These are phyloP conservation scores for Phyllosticta citribraziliensis DNA, from an alignment of 2,329 filamentous ascomycete genomes.

Conservation along the genomic window DNA sequence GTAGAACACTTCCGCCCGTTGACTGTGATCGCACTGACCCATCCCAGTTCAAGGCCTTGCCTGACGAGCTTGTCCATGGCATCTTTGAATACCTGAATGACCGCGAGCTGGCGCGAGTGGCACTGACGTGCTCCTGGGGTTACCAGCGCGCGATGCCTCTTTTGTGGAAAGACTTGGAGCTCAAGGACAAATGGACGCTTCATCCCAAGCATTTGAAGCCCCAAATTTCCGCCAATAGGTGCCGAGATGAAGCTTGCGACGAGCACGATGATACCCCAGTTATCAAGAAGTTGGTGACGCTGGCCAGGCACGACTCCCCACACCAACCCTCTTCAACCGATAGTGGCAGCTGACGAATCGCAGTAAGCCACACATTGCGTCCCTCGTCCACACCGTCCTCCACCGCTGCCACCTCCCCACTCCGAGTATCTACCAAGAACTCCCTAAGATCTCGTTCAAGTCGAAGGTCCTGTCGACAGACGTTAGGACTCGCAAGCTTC, in stretches of 20 bases:
- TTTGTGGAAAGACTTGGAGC: constrained; percentile 33
- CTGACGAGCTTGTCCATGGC: constrained; percentile 33
- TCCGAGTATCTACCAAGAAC: constrained; percentile 35
- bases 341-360: constrained; percentile 10
- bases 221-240: constrained; percentile 4
- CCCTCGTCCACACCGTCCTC: constrained; percentile 33
- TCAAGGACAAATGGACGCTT: constrained; percentile 29
- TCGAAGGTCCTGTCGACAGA: constrained; percentile 31
- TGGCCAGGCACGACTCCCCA: constrained; percentile 25
- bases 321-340: not conserved
- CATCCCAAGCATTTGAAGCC: constrained; percentile 15
- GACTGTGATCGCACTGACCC: not conserved
- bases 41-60: constrained; percentile 17
- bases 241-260: constrained; percentile 12
- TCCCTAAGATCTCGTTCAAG: constrained; percentile 32
- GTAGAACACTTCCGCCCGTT: not conserved
- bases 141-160: constrained; percentile 27
- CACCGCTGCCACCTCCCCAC: constrained; percentile 38
- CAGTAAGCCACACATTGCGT: constrained; percentile 31
- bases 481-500: constrained; percentile 28
- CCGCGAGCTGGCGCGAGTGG: constrained; percentile 21
- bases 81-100: constrained; percentile 27
- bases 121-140: constrained; percentile 26
- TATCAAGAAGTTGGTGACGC: constrained; percentile 32
- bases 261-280: constrained; percentile 35